These are phyloP conservation scores for Aspergillus hortae DNA, from an alignment of 2,329 filamentous ascomycete genomes.

Conservation along the genomic window DNA sequence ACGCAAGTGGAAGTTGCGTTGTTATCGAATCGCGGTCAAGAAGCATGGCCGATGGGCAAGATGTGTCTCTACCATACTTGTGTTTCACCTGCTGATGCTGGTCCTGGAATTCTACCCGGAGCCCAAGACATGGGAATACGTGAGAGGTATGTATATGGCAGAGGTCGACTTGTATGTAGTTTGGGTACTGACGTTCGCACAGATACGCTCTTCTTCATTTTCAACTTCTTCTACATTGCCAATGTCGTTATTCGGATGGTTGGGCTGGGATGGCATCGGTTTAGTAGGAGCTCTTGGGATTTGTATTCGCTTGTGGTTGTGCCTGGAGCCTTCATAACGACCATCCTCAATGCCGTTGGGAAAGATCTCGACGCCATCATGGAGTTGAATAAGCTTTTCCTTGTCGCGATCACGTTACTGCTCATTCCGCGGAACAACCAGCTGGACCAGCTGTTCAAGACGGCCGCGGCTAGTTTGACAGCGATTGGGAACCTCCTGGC, in stretches of 20 bases:
- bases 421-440: conserved; percentile 96
- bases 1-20: conserved; percentile 84
- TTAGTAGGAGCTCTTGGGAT: conserved; percentile 92
- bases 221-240: conserved; percentile 75
- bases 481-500: conserved; percentile 88
- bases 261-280: conserved; percentile 87
- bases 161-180: neutral
- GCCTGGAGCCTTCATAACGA: conserved; percentile 74
- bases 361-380: conserved; percentile 56
- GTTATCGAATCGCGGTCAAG: conserved; percentile 87
- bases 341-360: conserved; percentile 68
- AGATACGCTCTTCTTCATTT: conserved; percentile 73
- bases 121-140: conserved; percentile 64
- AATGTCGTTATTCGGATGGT: conserved; percentile 82
- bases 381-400: conserved; percentile 87
- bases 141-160: conserved; percentile 50
- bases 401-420: conserved; percentile 83
- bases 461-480: conserved; percentile 86
- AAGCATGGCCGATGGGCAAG: conserved; percentile 92
- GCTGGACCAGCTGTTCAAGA: conserved; percentile 97
- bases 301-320: conserved; percentile 80
- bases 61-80: conserved; percentile 71
- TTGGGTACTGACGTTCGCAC: conserved; percentile 25
- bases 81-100: conserved; percentile 78
- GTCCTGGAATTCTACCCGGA: conserved; percentile 83